These are phyloP conservation scores for Trichosphaerium sp. DNA, from an alignment of 78 protist species.

Conservation along the genomic window DNA sequence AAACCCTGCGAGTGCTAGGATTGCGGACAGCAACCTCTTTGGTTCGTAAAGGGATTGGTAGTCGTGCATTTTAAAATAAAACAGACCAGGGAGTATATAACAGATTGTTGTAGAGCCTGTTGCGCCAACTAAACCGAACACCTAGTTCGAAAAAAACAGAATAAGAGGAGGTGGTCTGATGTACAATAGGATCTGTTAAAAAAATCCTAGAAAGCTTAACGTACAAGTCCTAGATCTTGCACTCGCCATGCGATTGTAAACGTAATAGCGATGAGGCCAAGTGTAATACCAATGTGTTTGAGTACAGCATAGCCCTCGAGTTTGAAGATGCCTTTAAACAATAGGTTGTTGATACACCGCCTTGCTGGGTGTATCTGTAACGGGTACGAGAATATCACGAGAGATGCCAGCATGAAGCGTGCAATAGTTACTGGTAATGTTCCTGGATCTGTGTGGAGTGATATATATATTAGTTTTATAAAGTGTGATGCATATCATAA, in stretches of 20 bases:
- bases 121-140: not conserved
- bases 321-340: not conserved
- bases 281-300: too few relatives aligned
- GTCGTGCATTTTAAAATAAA: not conserved
- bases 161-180: not conserved
- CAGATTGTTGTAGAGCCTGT: not conserved
- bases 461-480: too few relatives aligned
- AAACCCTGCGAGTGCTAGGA: too few relatives aligned
- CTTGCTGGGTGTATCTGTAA: conserved; percentile 10
- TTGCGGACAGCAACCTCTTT: too few relatives aligned
- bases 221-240: not conserved
- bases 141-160: not conserved
- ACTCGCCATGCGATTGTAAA: not conserved
- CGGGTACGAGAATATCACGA: conserved; percentile 4
- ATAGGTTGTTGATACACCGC: not conserved
- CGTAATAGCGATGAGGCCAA: not conserved
- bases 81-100: not conserved
- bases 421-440: not conserved
- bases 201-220: not conserved
- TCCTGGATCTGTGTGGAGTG: not conserved
- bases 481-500: too few relatives aligned
- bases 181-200: not conserved
- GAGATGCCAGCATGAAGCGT: not conserved
- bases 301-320: too few relatives aligned
- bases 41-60: too few relatives aligned